Evolutionary conservation across 306 rosid species (phyloP).

Genomic region (Lupinus albus): DNA sequence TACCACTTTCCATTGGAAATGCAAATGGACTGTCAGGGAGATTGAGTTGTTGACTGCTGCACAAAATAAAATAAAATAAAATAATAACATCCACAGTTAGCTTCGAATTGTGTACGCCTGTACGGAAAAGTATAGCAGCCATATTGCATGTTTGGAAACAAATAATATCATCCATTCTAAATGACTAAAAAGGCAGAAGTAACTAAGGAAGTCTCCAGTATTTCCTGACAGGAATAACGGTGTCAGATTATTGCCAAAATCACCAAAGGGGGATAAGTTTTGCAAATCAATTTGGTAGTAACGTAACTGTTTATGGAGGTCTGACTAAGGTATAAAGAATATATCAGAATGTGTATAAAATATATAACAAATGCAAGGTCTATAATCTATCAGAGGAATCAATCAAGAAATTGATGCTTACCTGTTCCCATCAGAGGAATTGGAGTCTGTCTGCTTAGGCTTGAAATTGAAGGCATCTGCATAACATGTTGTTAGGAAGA

Average conservation of each 20-base stretch:
- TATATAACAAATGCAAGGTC: background rate
- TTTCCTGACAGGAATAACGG: too few species aligned
- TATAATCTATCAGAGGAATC: background rate
- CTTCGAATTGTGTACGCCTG: too few species aligned
- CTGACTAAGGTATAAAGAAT: background rate
- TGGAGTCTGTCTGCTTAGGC: slow-evolving; percentile 38
- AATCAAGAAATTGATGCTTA: slow-evolving; percentile 29
- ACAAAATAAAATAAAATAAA: slow-evolving; percentile 15
- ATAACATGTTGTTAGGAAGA: slow-evolving; percentile 5
- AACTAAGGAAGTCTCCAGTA: too few species aligned
- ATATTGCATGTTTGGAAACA: background rate
- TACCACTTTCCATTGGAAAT: slow-evolving; percentile 34
- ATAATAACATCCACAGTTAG: too few species aligned
- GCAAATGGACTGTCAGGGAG: slow-evolving; percentile 84
- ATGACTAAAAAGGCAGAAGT: too few species aligned
- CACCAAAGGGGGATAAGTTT: background rate
- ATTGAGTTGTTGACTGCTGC: slow-evolving; percentile 59
- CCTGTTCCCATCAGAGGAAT: slow-evolving; percentile 60
- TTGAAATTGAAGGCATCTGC: slow-evolving; percentile 55
- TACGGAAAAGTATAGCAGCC: background rate
- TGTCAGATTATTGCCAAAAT: too few species aligned
- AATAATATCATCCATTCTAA: background rate
- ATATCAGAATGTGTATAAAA: background rate
- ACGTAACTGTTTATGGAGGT: background rate
- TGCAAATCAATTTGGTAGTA: background rate